These are phyloP conservation scores for Trametes hirsuta DNA, from an alignment of 1,284 basidiomycete species.

Conservation along the genomic window DNA sequence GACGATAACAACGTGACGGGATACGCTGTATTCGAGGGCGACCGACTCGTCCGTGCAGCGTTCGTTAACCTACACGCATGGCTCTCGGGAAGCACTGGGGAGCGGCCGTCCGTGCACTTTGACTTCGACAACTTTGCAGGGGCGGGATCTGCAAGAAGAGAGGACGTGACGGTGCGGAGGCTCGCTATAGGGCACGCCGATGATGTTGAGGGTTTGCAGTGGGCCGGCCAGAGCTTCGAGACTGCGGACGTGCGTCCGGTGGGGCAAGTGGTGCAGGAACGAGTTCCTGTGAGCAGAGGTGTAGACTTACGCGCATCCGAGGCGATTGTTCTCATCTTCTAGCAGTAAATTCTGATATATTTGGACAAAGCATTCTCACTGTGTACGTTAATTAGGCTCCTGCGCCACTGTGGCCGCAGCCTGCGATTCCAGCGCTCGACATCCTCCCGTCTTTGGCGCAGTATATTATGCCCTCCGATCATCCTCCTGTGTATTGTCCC, in stretches of 20 bases:
- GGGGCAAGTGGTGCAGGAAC: slow-evolving; percentile 43
- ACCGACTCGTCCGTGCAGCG: slow-evolving; percentile 49
- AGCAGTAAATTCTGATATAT: no score
- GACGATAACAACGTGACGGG: slow-evolving; percentile 56
- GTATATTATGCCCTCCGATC: no score
- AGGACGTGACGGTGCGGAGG: slow-evolving; percentile 3
- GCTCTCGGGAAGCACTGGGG: slow-evolving; percentile 39
- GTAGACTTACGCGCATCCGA: slow-evolving; percentile 48
- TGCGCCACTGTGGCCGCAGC: no score
- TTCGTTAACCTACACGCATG: slow-evolving; percentile 63
- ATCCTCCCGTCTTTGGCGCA: no score
- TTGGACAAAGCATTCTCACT: no score
- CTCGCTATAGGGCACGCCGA: slow-evolving; percentile 53
- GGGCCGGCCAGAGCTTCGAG: slow-evolving; percentile 70
- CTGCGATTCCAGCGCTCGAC: no score
- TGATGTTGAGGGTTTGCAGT: slow-evolving; percentile 54
- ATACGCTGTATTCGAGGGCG: slow-evolving; percentile 62
- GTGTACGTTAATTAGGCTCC: no score
- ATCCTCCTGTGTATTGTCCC: no score
- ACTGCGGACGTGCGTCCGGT: slow-evolving; percentile 50
- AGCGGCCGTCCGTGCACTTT: slow-evolving; percentile 47
- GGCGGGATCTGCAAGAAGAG: not conserved
- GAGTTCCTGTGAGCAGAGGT: slow-evolving; percentile 42
- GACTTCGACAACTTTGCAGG: slow-evolving; percentile 39
- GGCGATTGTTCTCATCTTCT: no score